These are phyloP conservation scores for Fomitopsis pulvina DNA, from an alignment of 768 basidiomycete species.

Conservation along the genomic window DNA sequence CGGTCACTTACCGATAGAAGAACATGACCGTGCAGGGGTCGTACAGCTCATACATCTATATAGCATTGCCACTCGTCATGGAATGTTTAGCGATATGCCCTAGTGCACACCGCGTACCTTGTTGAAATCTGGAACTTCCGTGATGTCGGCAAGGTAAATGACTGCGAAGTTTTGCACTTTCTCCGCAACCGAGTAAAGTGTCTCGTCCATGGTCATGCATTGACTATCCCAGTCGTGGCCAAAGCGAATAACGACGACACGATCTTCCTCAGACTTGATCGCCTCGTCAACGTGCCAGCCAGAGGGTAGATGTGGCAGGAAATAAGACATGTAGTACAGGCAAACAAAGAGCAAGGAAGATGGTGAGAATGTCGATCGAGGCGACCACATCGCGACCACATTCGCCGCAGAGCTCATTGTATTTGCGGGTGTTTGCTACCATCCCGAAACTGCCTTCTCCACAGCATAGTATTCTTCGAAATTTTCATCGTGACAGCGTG, in stretches of 20 bases:
- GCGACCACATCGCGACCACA: neutral
- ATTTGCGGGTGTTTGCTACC: neutral
- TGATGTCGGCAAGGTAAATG: slow-evolving; percentile 93
- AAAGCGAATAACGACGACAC: slow-evolving; percentile 91
- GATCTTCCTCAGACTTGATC: slow-evolving; percentile 96
- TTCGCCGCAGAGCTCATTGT: neutral
- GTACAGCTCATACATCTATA: slow-evolving; percentile 94
- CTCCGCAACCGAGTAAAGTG: slow-evolving; percentile 84
- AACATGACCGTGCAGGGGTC: slow-evolving; percentile 98
- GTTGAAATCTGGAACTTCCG: slow-evolving; percentile 96
- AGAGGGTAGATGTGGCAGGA: slow-evolving; percentile 80
- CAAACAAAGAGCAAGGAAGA: neutral
- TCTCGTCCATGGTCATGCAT: slow-evolving; percentile 99
- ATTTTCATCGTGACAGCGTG: neutral
- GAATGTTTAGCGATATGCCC: neutral
- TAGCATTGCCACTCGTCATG: neutral
- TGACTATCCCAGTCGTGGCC: slow-evolving; percentile 91
- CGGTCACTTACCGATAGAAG: slow-evolving; percentile 73
- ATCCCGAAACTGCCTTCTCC: neutral
- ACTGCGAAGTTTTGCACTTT: slow-evolving; percentile 99
- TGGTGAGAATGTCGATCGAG: neutral
- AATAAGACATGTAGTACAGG: slow-evolving; percentile 65
- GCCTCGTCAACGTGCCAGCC: slow-evolving; percentile 99
- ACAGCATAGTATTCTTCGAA: neutral
- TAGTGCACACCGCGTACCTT: slow-evolving; percentile 50